Evolutionary conservation across 2,329 filamentous ascomycete genomes (phyloP), one percentile per base, ranked within the genome.

Genomic region (Dendrostoma leiphaemia): DNA sequence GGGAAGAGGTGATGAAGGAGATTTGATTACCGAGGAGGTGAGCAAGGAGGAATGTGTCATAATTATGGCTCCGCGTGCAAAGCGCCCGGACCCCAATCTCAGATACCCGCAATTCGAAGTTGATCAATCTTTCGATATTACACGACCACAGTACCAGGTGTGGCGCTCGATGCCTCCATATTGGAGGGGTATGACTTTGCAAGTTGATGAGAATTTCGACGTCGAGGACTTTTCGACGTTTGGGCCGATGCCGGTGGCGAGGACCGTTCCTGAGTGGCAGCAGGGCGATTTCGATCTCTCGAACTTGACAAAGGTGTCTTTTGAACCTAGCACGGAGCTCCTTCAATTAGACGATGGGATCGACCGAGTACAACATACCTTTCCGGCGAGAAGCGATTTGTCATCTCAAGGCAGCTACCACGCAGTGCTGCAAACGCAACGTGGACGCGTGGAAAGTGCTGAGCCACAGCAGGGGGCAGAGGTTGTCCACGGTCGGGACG

Each of bases 121-220:
- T 12, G 32, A 48, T 38, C 32, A 21, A 19, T 38, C n/a, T 0
- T 38, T 28, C 34, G 8, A 28, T 17, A 17, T 17, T 12, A 15
- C 6, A 23, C 12, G 38, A 5, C 46, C 32, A 9, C 32, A 19
- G n/a, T 19, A 17, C 12, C 23, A 12, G 12, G 46, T 38, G 34
- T 38, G 46, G 32, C 32, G 10, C 32, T 48, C 23, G 32, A 29
- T 13, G 23, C 34, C 35, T 13, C 32, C 10, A 12, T 15, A 29
- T 7, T 21, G 35, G 15, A 15, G 34, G 46, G 8, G 19, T 24
- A 48, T 29, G 34, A 38, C 34, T 3, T 24, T 48, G 5, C 9
- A 48, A 26, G 46, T 38, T n/a, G 46, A 38, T n/a, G 34, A 48
- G 17, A 7, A 38, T 3, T 48, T 48, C 8, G 46, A 48, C 34